phyloP scores from a whole-genome alignment of 371 early-diverging fungal genomes.

The Homolaphlyctis polyrhiza region DNA sequence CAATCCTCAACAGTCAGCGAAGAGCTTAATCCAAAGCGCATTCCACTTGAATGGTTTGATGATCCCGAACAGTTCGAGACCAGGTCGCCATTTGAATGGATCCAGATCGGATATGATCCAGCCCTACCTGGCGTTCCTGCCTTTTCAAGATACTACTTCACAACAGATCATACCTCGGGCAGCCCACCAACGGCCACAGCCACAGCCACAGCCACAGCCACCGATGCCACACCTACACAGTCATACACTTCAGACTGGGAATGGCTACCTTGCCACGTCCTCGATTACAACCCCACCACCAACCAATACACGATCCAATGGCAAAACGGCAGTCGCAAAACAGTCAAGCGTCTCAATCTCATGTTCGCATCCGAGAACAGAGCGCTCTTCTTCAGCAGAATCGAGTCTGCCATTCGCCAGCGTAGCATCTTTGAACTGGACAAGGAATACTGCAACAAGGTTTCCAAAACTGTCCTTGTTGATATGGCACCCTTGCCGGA shows the following conservation, averaged over 20 bases:
- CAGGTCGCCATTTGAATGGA: constrained; percentile 19
- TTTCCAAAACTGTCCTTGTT: neutral
- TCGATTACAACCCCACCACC: constrained; percentile 11
- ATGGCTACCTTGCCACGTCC: constrained; percentile 20
- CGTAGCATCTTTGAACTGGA: constrained; percentile 7
- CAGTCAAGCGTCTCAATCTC: constrained; percentile 24
- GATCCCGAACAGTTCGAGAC: constrained; percentile 18
- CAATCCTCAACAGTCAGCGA: no score
- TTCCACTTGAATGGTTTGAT: constrained; percentile 25
- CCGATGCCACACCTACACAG: no score
- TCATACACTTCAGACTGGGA: constrained; percentile 14
- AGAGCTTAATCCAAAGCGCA: neutral
- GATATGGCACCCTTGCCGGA: constrained; percentile 11
- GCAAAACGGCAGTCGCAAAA: constrained; percentile 15
- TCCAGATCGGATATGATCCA: constrained; percentile 2
- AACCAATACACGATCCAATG: constrained; percentile 20
- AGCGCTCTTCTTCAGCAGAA: constrained; percentile 17
- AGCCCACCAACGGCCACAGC: no score
- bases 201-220: no score
- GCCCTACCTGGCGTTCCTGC: constrained; percentile 9
- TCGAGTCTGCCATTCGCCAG: constrained; percentile 21
- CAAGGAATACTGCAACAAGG: neutral
- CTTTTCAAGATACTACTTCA: constrained; percentile 17
- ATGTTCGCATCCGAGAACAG: constrained; percentile 19
- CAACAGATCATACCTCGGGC: neutral